Evolutionary conservation across 495 filamentous ascomycete species (phyloP).

Genomic region (Lasiosphaeria miniovina): DNA sequence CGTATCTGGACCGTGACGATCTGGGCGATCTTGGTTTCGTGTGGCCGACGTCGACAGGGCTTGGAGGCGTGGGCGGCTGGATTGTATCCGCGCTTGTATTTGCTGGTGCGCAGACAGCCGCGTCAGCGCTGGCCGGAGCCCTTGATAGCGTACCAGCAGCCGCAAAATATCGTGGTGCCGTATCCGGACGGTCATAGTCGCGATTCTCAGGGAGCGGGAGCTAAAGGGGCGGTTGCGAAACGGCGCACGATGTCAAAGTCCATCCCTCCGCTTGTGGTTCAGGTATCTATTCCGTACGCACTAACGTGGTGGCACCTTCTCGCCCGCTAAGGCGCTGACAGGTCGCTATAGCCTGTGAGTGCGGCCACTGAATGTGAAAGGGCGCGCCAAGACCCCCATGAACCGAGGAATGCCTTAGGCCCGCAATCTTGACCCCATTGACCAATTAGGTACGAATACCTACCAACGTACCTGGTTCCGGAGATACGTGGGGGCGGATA

Average conservation of each 20-base stretch:
- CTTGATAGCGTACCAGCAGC: not conserved
- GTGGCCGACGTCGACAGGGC: slow-evolving; percentile 11
- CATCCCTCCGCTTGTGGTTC: not conserved
- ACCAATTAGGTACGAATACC: no score
- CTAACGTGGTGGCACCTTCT: no score
- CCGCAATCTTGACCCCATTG: no score
- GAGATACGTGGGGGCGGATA: no score
- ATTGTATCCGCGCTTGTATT: no score
- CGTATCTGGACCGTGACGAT: not conserved
- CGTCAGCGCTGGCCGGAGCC: not conserved
- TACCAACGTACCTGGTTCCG: no score
- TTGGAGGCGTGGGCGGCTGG: not conserved
- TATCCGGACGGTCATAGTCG: not conserved
- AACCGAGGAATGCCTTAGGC: no score
- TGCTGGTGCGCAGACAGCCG: not conserved
- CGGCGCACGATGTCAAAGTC: not conserved
- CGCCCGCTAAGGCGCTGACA: no score
- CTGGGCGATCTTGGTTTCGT: slow-evolving; percentile 3
- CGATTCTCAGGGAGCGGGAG: not conserved
- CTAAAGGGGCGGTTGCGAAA: not conserved
- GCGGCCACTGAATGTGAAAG: no score
- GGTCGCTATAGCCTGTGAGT: no score
- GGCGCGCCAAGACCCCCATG: no score
- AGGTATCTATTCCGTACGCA: no score
- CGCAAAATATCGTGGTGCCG: not conserved